Conservation (phyloP, 139 green algal genomes). For the Tetradesmus obliquus region DNA sequence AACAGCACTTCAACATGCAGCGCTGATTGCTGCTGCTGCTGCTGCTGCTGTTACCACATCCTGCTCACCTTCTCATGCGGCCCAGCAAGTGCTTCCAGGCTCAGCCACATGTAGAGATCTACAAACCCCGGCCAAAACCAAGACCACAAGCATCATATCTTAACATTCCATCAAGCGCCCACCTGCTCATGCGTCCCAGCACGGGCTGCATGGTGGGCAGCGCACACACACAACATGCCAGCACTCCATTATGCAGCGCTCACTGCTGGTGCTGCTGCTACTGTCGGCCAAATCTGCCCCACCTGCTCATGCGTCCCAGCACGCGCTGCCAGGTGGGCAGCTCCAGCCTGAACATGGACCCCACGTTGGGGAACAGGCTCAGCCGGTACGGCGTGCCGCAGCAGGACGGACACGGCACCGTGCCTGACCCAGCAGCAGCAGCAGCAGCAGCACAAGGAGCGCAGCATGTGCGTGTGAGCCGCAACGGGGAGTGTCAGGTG, state of each 20-base stretch:
- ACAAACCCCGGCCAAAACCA: too few species aligned
- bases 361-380: constrained; percentile 57
- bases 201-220: constrained; percentile 46
- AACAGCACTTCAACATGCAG: background rate
- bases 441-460: background rate
- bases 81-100: constrained; percentile 43
- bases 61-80: constrained; percentile 10
- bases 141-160: too few species aligned
- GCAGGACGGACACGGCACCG: constrained; percentile 57
- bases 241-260: background rate
- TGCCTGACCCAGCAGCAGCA: constrained; percentile 46
- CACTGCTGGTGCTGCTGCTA: background rate
- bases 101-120: background rate
- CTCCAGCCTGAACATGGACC: constrained; percentile 55
- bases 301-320: constrained; percentile 23
- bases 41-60: background rate
- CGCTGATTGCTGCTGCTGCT: background rate
- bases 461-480: background rate
- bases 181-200: constrained; percentile 23
- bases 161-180: too few species aligned
- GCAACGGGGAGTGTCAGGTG: background rate
- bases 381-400: constrained; percentile 44
- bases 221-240: background rate
- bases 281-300: background rate
- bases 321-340: constrained; percentile 47